Percentiles rank a stretch among this genome's conserved stretches.
Evolutionary conservation across 805 yeast genomes (phyloP).

Genomic region (Starmera pachycereana): DNA sequence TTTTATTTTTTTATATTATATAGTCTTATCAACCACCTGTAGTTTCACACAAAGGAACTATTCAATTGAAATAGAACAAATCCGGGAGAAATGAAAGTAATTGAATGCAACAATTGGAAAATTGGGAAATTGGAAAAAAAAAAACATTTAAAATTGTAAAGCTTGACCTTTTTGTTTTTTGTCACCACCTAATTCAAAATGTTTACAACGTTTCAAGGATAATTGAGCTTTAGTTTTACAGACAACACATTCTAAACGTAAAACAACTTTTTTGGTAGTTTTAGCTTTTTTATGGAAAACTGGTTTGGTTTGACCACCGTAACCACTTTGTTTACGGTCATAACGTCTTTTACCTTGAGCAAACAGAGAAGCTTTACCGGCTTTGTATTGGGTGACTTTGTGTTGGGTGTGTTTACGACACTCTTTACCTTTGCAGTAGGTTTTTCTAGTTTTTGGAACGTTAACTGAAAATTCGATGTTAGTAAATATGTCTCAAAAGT

Average conservation of each 20-base stretch:
- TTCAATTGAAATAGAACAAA: slow-evolving; percentile 1
- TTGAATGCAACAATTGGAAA: slow-evolving; percentile 1
- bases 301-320: slow-evolving; percentile 99
- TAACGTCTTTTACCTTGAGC: slow-evolving; percentile 99
- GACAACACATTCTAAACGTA: slow-evolving; percentile 96
- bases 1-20: too few species aligned
- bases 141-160: slow-evolving; percentile 79
- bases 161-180: slow-evolving; percentile 99
- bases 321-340: slow-evolving; percentile 99
- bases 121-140: slow-evolving; percentile 5
- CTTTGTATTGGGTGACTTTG: slow-evolving; percentile 99
- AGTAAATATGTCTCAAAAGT: slow-evolving; percentile 6
- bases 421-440: slow-evolving; percentile 98
- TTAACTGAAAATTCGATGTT: slow-evolving; percentile 57
- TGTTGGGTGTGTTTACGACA: slow-evolving; percentile 99
- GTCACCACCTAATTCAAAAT: slow-evolving; percentile 99
- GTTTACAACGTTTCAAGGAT: slow-evolving; percentile 99
- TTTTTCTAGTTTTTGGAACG: slow-evolving; percentile 99
- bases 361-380: slow-evolving; percentile 98
- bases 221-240: slow-evolving; percentile 99
- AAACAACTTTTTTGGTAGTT: slow-evolving; percentile 99
- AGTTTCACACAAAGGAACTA: too few species aligned
- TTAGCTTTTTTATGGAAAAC: slow-evolving; percentile 99
- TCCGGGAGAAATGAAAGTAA: slow-evolving; percentile 8
- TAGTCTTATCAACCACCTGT: too few species aligned